Evolutionary conservation across 1,284 basidiomycete species (phyloP), one percentile per base, ranked within the genome.

Genomic region (Malassezia dermatis): DNA sequence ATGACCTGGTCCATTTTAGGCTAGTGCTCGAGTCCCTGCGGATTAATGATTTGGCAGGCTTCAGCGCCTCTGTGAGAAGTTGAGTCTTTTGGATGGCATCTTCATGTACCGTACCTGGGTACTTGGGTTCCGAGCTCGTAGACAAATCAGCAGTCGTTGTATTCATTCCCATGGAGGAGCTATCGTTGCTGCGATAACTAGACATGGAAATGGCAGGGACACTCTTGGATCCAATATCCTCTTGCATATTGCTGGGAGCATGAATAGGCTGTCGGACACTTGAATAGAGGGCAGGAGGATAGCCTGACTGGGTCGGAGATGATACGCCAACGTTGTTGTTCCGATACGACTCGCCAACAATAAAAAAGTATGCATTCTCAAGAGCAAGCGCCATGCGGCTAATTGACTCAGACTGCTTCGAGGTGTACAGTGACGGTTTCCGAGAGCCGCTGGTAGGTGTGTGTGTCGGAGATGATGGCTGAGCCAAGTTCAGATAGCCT

Each of bases 1-100:
- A 31, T 2, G 55, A 46, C 39, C 43, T 51, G 13, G 55, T 48
- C 55, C 55, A 57, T 4, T 30, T 34, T 8, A 57, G n/a, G 5
- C 49, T 37, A 4, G 49, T 24, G 8, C 15, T 34, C 1, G 55
- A 42, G 26, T 57, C 50, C 17, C 10, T 32, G 5, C 50, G 49
- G 12, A 15, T 28, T 8, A 43, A 2, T 2, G 27, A 7, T 11
- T 31, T 32, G n/a, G 47, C 41, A 1, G 55, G 47, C 13, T 57
- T 57, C 15, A 57, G 24, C 7, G 50, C 40, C 19, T 57, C 55
- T 3, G 55, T 52, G 1, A 50, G 26, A 32, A 48, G 43, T 12
- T 44, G 37, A 7, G 54, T 56, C n/a, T 32, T 40, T 37, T 48
- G 46, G 8, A 48, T 31, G 8, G 46, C 46, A 39, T 48, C 46